Percentiles rank a stretch among this genome's conserved stretches.
Conservation (phyloP, 1,139 yeast genomes). For the Lodderomyces theae region DNA sequence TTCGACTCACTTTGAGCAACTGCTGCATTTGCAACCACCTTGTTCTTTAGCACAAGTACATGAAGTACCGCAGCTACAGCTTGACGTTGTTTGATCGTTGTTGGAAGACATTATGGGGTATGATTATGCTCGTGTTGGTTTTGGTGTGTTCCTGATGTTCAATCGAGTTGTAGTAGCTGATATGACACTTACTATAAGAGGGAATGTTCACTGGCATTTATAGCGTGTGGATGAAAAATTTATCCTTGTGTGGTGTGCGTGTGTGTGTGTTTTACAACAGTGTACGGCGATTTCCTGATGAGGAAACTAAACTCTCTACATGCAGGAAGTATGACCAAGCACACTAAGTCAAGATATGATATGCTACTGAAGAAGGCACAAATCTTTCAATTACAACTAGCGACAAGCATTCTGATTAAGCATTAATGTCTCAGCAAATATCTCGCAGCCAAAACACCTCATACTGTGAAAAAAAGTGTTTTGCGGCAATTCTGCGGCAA, state of each 20-base stretch:
- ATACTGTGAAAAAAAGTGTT: not conserved
- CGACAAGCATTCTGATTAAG: not conserved
- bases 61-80: not conserved
- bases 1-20: not conserved
- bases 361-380: not conserved
- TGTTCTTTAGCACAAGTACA: not conserved
- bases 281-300: not conserved
- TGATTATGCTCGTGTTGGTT: not conserved
- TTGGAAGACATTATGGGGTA: not conserved
- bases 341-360: too few relatives aligned
- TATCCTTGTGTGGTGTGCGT: not conserved
- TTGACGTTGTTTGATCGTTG: not conserved
- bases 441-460: too few relatives aligned
- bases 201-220: not conserved
- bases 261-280: too few relatives aligned
- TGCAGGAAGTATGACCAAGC: not conserved
- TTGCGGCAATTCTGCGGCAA: too few relatives aligned
- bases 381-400: not conserved
- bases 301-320: not conserved
- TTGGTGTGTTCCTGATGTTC: too few relatives aligned
- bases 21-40: conserved; percentile 1
- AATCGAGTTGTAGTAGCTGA: too few relatives aligned
- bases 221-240: not conserved
- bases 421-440: not conserved
- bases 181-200: too few relatives aligned